Evolutionary conservation across 306 rosid genomes (phyloP).

Genomic region (Bauhinia variegata): DNA sequence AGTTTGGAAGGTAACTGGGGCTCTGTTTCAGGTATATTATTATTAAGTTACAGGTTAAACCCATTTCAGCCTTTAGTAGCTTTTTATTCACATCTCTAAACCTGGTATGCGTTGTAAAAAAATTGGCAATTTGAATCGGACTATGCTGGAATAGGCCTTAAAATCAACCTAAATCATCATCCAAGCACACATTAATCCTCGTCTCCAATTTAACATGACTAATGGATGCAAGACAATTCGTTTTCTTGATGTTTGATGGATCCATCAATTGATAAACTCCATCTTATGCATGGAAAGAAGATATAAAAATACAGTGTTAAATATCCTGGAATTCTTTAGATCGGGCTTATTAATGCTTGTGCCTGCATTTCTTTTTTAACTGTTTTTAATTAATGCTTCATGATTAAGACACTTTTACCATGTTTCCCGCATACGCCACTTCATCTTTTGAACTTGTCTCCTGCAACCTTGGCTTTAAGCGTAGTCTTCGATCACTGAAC

Average conservation of each 20-base stretch:
- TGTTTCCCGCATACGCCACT: neutral
- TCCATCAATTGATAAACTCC: neutral
- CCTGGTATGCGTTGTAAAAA: too few relatives aligned
- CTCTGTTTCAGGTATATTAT: conserved; percentile 72
- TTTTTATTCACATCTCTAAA: too few relatives aligned
- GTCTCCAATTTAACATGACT: neutral
- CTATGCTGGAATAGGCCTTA: neutral
- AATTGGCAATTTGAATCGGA: too few relatives aligned
- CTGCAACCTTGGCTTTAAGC: neutral
- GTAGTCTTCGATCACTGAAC: too few relatives aligned
- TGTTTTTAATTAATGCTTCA: neutral
- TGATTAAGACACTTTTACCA: neutral
- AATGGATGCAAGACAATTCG: neutral
- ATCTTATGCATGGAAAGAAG: neutral
- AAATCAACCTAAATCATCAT: too few relatives aligned
- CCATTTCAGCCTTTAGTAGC: neutral
- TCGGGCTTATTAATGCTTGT: too few relatives aligned
- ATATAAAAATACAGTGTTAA: too few relatives aligned
- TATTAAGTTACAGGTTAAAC: neutral
- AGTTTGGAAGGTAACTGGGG: conserved; percentile 92
- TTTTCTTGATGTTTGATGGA: neutral
- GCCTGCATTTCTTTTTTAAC: neutral
- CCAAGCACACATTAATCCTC: too few relatives aligned
- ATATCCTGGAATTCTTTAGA: too few relatives aligned
- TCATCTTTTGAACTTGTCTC: neutral